Evolutionary conservation across 805 yeast species (phyloP).

Genomic region (Ogataea salicorniae): DNA sequence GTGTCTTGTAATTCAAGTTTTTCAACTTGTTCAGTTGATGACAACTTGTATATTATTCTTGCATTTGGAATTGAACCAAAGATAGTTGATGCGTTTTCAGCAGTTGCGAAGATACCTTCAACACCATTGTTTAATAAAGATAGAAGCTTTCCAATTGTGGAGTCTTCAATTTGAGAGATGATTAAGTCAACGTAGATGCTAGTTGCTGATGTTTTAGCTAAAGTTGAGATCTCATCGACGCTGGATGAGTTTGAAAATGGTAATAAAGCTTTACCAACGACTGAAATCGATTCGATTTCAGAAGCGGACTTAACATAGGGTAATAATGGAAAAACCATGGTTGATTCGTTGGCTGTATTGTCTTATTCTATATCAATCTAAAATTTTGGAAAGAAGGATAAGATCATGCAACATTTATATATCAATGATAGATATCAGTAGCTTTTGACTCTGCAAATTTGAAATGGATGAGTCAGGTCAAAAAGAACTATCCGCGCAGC

Average conservation of each 20-base stretch:
- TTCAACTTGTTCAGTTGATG: constrained; percentile 13
- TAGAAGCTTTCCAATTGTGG: constrained; percentile 16
- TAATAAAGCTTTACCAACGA: constrained; percentile 28
- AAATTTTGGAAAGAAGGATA: too few relatives aligned
- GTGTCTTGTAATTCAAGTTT: constrained; percentile 15
- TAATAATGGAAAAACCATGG: constrained; percentile 32
- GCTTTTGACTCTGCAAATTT: too few relatives aligned
- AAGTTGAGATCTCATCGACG: constrained; percentile 11
- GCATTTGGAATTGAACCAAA: constrained; percentile 30
- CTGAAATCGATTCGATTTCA: constrained; percentile 14
- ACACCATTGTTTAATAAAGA: constrained; percentile 30
- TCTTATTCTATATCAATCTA: too few relatives aligned
- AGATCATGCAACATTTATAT: not conserved
- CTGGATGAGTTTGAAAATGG: constrained; percentile 12
- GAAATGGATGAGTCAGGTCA: too few relatives aligned
- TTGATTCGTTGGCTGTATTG: not conserved
- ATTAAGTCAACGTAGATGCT: constrained; percentile 25
- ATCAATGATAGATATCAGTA: too few relatives aligned
- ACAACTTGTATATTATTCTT: constrained; percentile 25
- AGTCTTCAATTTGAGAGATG: constrained; percentile 12
- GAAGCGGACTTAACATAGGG: constrained; percentile 21
- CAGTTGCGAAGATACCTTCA: constrained; percentile 20
- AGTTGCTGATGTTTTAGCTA: constrained; percentile 12
- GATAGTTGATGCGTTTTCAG: constrained; percentile 15
- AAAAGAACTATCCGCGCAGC: too few relatives aligned